Conservation (phyloP, 2,329 filamentous ascomycete species). For the Penicillium sclerotigenum region DNA sequence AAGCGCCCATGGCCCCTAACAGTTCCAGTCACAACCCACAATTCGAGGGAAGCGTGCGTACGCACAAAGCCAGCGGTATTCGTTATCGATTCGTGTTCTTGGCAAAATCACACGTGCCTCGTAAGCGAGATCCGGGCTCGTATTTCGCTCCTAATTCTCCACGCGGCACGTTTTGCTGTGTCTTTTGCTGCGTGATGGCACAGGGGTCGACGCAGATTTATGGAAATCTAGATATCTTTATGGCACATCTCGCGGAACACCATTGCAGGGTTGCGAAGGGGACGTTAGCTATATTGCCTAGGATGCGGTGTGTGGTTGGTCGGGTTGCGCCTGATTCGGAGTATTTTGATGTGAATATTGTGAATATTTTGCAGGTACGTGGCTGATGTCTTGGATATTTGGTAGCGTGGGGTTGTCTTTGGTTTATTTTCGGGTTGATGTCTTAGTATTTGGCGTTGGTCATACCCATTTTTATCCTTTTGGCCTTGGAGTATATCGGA, state of each 20-base stretch:
- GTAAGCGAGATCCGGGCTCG: slow-evolving; percentile 22
- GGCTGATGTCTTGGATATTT: neutral
- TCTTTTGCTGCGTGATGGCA: slow-evolving; percentile 46
- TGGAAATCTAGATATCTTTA: slow-evolving; percentile 41
- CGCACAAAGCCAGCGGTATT: slow-evolving; percentile 33
- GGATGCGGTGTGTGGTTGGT: slow-evolving; percentile 45
- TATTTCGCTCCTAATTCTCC: neutral
- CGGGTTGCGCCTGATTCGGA: slow-evolving; percentile 39
- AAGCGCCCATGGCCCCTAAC: slow-evolving; percentile 31
- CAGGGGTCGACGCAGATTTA: slow-evolving; percentile 36
- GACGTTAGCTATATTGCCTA: slow-evolving; percentile 30
- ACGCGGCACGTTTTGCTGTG: slow-evolving; percentile 40
- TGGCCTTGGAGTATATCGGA: neutral
- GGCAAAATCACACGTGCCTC: slow-evolving; percentile 45
- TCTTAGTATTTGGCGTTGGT: neutral
- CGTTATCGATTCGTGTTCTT: slow-evolving; percentile 49
- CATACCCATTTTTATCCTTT: neutral
- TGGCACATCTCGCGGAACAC: slow-evolving; percentile 44
- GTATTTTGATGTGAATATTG: slow-evolving; percentile 50
- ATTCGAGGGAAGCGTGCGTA: slow-evolving; percentile 32
- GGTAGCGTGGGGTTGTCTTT: neutral
- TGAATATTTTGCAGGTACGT: slow-evolving; percentile 42
- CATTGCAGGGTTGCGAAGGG: slow-evolving; percentile 26
- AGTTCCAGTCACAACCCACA: neutral
- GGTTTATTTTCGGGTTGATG: neutral